A percentile compares a stretch with the other conserved stretches of the same genome.
phyloP scores from a whole-genome alignment of 2,329 filamentous ascomycete genomes.

The Xylariaceae sp. region DNA sequence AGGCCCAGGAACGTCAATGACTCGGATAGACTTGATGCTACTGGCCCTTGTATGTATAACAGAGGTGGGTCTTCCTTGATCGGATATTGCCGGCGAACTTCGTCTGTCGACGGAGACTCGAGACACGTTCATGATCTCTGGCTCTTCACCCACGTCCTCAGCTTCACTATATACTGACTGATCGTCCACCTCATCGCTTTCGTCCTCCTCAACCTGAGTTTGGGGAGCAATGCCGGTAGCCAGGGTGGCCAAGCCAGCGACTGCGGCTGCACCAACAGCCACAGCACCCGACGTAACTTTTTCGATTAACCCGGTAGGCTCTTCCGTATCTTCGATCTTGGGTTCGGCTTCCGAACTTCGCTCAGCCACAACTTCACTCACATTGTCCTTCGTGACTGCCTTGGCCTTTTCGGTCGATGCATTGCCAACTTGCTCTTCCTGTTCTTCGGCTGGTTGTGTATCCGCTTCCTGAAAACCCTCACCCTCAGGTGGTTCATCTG shows the following conservation, averaged over 20 bases:
- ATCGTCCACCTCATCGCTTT: slow-evolving; percentile 29
- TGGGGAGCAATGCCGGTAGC: slow-evolving; percentile 9
- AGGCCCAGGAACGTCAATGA: slow-evolving; percentile 53
- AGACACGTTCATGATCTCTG: slow-evolving; percentile 54
- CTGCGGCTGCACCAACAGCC: slow-evolving; percentile 13
- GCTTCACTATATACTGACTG: no score
- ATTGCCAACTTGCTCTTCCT: no score
- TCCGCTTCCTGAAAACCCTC: background rate
- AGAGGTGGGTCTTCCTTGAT: slow-evolving; percentile 39
- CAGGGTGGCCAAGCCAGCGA: slow-evolving; percentile 9
- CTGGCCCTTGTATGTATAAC: slow-evolving; percentile 41
- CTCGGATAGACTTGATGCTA: slow-evolving; percentile 53
- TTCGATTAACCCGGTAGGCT: slow-evolving; percentile 10
- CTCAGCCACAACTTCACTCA: background rate
- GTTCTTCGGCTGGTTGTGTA: no score
- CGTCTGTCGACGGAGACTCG: slow-evolving; percentile 52
- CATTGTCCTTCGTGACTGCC: no score
- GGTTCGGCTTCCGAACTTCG: background rate
- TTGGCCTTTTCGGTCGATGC: no score
- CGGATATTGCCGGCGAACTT: slow-evolving; percentile 47
- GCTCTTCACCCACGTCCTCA: slow-evolving; percentile 55
- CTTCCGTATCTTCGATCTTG: slow-evolving; percentile 4
- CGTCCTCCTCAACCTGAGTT: slow-evolving; percentile 29
- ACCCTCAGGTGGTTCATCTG: no score
- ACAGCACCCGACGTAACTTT: slow-evolving; percentile 11